Conservation (phyloP, 768 basidiomycete genomes). For the Tylopilus plumbeoviolaceoides region DNA sequence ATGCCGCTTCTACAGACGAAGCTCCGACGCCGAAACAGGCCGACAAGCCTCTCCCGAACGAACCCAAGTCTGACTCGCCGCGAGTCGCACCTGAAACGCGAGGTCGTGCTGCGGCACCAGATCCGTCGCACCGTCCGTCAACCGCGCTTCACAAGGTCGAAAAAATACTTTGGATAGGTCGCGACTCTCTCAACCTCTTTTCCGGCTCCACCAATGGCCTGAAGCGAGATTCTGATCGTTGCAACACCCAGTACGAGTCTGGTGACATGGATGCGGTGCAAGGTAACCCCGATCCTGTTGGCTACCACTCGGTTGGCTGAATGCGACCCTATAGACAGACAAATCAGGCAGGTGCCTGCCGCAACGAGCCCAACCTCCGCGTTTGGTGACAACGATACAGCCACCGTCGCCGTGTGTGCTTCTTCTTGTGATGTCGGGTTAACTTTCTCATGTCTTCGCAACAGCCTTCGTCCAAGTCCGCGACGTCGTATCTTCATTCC, state of each 20-base stretch:
- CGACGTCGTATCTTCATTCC: constrained; percentile 16
- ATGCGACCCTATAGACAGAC: constrained; percentile 14
- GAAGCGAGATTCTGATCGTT: constrained; percentile 15
- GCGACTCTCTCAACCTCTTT: constrained; percentile 28
- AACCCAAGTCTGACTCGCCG: neutral
- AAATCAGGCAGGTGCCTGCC: constrained; percentile 10
- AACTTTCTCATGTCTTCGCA: constrained; percentile 12
- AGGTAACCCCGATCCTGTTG: constrained; percentile 17
- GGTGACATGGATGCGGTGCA: constrained; percentile 20
- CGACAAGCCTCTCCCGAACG: neutral
- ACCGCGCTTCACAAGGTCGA: constrained; percentile 31
- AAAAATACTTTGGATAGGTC: constrained; percentile 31
- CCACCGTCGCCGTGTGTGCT: constrained; percentile 16
- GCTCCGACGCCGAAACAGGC: constrained; percentile 9
- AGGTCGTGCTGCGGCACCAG: constrained; percentile 1
- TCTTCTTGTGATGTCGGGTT: neutral
- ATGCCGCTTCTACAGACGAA: constrained; percentile 12
- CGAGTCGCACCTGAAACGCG: constrained; percentile 8
- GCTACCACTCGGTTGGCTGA: neutral
- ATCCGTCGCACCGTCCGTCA: constrained; percentile 19
- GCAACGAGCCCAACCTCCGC: constrained; percentile 7
- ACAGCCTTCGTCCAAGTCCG: constrained; percentile 17
- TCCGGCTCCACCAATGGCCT: constrained; percentile 11
- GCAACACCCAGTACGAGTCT: constrained; percentile 12
- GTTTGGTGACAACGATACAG: constrained; percentile 21